Evolutionary conservation across 768 basidiomycete genomes (phyloP).

Genomic region (Serendipita indica): DNA sequence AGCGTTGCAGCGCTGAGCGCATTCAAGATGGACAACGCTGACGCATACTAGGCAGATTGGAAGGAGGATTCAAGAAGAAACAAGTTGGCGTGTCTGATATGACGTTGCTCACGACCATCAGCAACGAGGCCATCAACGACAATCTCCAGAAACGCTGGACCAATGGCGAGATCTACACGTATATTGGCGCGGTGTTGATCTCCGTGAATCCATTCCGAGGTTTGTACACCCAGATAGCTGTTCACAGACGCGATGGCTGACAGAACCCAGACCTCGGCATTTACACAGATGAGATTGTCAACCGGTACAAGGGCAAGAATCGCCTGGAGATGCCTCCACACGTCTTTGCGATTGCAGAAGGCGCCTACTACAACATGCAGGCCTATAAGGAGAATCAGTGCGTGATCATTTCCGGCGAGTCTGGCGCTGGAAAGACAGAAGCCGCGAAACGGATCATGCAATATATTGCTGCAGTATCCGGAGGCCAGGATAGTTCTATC

Average conservation of each 20-base stretch:
- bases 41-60: slow-evolving; percentile 77
- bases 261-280: slow-evolving; percentile 72
- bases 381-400: slow-evolving; percentile 99
- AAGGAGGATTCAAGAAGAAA: slow-evolving; percentile 99
- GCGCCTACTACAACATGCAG: slow-evolving; percentile 98
- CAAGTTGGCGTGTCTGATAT: slow-evolving; percentile 96
- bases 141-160: slow-evolving; percentile 95
- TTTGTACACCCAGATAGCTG: slow-evolving; percentile 20
- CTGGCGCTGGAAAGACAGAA: slow-evolving; percentile 97
- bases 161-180: slow-evolving; percentile 94
- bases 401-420: slow-evolving; percentile 98
- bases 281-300: slow-evolving; percentile 80
- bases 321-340: slow-evolving; percentile 95
- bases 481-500: slow-evolving; percentile 64
- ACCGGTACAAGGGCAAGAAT: slow-evolving; percentile 89
- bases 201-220: slow-evolving; percentile 99
- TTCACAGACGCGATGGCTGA: slow-evolving; percentile 12
- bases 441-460: slow-evolving; percentile 99
- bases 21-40: no score
- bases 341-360: slow-evolving; percentile 94
- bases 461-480: slow-evolving; percentile 94
- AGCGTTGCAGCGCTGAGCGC: slow-evolving; percentile 25
- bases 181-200: slow-evolving; percentile 94
- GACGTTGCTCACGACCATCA: slow-evolving; percentile 92
- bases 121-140: slow-evolving; percentile 94